A percentile compares a stretch with the other conserved stretches of the same genome.
Conservation (phyloP, 768 basidiomycete genomes). For the Boletus speciosus region DNA sequence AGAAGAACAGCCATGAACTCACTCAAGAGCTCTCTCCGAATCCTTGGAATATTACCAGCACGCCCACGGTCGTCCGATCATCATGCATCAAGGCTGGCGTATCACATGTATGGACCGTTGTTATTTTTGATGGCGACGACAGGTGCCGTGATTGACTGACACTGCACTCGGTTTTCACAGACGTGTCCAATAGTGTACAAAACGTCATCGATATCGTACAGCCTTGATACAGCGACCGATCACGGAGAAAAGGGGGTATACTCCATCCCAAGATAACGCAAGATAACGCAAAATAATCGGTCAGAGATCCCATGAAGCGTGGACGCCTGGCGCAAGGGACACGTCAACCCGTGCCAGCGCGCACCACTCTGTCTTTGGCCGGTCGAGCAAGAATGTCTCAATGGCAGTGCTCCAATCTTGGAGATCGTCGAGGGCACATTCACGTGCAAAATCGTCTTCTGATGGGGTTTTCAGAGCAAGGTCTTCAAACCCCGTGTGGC, state of each 20-base stretch:
- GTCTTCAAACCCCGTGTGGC: background rate
- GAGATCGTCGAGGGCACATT: conserved; percentile 33
- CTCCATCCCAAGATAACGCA: background rate
- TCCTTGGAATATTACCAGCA: no score
- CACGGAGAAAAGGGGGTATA: background rate
- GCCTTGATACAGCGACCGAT: conserved; percentile 1
- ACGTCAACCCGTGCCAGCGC: conserved; percentile 16
- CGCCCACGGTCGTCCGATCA: background rate
- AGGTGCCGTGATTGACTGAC: background rate
- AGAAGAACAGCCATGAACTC: no score
- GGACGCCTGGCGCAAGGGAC: conserved; percentile 14
- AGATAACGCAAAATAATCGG: background rate
- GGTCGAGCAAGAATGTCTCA: conserved; percentile 17
- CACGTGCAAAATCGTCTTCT: conserved; percentile 24
- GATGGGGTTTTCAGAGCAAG: background rate
- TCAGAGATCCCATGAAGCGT: conserved; percentile 25
- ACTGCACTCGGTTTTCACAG: background rate
- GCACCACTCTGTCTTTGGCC: conserved; percentile 16
- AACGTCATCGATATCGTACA: background rate
- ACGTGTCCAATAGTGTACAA: background rate
- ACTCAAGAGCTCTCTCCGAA: no score
- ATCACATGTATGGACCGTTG: no score
- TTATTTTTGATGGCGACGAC: background rate
- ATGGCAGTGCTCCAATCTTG: conserved; percentile 25
- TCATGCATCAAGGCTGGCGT: background rate